phyloP scores from a whole-genome alignment of 306 rosid species.

The Erythrophleum fordii region DNA sequence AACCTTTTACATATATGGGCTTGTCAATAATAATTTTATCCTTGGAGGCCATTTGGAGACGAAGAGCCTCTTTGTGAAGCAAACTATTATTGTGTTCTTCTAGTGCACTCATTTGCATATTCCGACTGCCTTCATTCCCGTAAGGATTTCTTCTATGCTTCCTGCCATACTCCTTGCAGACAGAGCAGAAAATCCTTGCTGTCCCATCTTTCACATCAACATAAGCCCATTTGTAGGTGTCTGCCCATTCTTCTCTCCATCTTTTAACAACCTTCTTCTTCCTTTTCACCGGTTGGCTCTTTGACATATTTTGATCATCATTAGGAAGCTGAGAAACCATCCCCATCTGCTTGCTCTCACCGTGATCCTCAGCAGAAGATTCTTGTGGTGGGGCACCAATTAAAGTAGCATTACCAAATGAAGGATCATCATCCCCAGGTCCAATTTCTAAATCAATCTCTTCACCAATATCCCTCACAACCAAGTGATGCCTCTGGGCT shows the following conservation, averaged over 20 bases:
- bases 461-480: conserved; percentile 90
- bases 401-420: conserved; percentile 76
- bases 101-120: conserved; percentile 99
- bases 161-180: conserved; percentile 94
- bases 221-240: conserved; percentile 97
- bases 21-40: conserved; percentile 86
- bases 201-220: conserved; percentile 97
- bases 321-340: conserved; percentile 79
- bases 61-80: conserved; percentile 99
- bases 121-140: conserved; percentile 98
- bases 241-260: conserved; percentile 99
- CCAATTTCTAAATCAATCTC: conserved; percentile 98
- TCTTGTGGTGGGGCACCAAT: conserved; percentile 76
- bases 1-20: conserved; percentile 93
- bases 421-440: conserved; percentile 92
- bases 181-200: conserved; percentile 94
- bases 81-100: conserved; percentile 97
- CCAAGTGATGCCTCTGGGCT: conserved; percentile 95
- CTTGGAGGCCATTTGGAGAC: conserved; percentile 96
- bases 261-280: conserved; percentile 98
- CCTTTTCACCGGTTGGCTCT: conserved; percentile 68
- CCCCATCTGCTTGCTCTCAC: conserved; percentile 82
- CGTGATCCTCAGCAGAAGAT: conserved; percentile 78
- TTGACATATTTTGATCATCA: conserved; percentile 80
- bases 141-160: conserved; percentile 98